A percentile compares a stretch with the other conserved stretches of the same genome.
Conservation (phyloP, 1,284 basidiomycete genomes). For the Moesziomyces aphidis region DNA sequence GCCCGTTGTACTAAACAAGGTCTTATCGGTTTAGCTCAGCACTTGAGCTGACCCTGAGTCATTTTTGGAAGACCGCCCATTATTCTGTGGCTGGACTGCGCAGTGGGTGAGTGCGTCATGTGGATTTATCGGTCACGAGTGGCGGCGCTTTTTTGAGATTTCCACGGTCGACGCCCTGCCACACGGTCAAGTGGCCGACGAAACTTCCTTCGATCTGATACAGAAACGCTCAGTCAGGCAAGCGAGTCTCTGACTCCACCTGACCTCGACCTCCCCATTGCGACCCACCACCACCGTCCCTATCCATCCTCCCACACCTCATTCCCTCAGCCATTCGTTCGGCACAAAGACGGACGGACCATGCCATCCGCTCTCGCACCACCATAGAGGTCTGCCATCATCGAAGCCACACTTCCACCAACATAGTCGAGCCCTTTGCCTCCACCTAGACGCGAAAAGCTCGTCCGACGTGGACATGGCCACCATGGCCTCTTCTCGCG, state of each 20-base stretch:
- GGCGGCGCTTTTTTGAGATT: neutral
- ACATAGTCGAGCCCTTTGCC: conserved; percentile 1
- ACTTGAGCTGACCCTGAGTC: neutral
- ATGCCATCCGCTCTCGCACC: neutral
- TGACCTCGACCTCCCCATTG: neutral
- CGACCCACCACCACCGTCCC: neutral
- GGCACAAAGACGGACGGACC: neutral
- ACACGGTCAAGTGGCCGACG: too few species aligned
- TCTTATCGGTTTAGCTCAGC: neutral
- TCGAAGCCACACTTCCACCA: neutral
- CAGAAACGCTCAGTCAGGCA: neutral
- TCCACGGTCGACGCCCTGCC: too few species aligned
- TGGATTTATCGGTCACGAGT: neutral
- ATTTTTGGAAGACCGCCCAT: neutral
- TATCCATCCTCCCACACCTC: neutral
- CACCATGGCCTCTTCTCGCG: conserved; percentile 14
- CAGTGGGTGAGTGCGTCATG: neutral
- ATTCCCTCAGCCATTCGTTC: neutral
- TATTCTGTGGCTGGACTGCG: too few species aligned
- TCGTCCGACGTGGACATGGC: neutral
- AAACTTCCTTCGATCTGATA: neutral
- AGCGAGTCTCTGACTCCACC: neutral
- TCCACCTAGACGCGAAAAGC: conserved; percentile 6
- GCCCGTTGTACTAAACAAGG: too few species aligned
- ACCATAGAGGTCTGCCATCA: neutral